A percentile compares a stretch with the other conserved stretches of the same genome.
These are phyloP conservation scores for Ganoderma resinaceum DNA, from an alignment of 1,284 basidiomycete genomes.

Conservation along the genomic window DNA sequence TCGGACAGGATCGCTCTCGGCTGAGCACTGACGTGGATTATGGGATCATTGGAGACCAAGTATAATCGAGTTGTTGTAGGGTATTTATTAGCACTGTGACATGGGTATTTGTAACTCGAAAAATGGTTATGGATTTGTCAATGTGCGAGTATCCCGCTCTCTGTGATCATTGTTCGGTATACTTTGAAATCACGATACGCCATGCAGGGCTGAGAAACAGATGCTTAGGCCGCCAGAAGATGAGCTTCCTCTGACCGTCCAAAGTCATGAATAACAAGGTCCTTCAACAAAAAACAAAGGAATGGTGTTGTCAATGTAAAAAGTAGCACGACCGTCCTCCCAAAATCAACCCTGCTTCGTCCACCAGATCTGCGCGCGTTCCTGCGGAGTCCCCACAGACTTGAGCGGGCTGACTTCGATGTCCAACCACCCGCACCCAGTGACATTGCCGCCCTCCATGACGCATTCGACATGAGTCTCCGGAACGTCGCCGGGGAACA, in stretches of 20 bases:
- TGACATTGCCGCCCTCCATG: constrained; percentile 1
- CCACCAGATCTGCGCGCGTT: constrained; percentile 1
- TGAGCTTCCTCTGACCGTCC: neutral
- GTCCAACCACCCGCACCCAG: neutral
- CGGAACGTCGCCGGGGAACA: constrained; percentile 32
- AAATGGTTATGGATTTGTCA: neutral
- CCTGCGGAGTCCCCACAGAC: neutral
- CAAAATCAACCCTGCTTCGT: neutral
- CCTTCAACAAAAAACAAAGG: neutral
- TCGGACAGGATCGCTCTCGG: neutral
- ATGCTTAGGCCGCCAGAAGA: neutral
- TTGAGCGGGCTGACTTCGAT: neutral
- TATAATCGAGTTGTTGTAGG: neutral
- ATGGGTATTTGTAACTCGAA: neutral
- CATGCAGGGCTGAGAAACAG: neutral
- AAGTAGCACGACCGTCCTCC: neutral
- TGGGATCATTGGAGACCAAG: neutral
- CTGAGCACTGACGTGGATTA: neutral
- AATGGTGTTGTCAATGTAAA: neutral
- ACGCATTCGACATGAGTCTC: constrained; percentile 33
- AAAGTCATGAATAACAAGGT: neutral
- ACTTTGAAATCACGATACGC: too few species aligned
- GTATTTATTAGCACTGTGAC: too few species aligned
- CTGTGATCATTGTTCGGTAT: neutral
- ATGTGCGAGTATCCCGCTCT: neutral